These are phyloP conservation scores for Limnomonas spitsbergensis DNA, from an alignment of 139 green algal genomes.

Conservation along the genomic window DNA sequence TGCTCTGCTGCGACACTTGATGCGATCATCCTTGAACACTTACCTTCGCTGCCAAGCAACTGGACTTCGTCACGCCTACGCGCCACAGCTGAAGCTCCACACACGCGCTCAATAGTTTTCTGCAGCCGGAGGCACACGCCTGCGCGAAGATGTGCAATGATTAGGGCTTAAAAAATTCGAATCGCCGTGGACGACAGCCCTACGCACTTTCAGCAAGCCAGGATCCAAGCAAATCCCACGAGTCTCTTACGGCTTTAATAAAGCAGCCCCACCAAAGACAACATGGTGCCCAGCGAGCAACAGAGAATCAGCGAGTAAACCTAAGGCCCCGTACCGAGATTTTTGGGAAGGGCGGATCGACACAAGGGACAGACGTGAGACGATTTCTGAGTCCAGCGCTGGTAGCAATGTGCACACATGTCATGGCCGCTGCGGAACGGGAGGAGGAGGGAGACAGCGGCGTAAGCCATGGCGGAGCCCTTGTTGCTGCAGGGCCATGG, in stretches of 20 bases:
- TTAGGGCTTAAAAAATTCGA: not conserved
- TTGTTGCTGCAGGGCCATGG: too few relatives aligned
- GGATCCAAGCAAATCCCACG: too few relatives aligned
- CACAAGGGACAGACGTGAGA: not conserved
- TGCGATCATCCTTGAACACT: too few relatives aligned
- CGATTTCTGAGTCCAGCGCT: not conserved
- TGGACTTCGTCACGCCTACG: not conserved
- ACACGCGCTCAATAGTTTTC: not conserved
- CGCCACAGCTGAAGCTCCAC: not conserved
- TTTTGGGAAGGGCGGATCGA: not conserved
- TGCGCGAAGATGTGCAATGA: not conserved
- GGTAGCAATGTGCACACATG: conserved; percentile 1
- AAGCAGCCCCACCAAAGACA: too few relatives aligned
- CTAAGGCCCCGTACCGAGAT: not conserved
- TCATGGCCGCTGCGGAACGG: conserved; percentile 1
- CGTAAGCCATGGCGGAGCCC: too few relatives aligned
- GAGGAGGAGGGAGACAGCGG: too few relatives aligned
- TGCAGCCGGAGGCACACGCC: not conserved
- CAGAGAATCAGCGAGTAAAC: too few relatives aligned
- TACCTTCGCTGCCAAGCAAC: not conserved
- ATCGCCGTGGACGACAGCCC: not conserved
- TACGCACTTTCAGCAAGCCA: too few relatives aligned
- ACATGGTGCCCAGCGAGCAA: too few relatives aligned
- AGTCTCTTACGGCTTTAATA: too few relatives aligned
- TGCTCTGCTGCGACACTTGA: too few relatives aligned